These are phyloP conservation scores for Tricholoma saponaceum DNA, from an alignment of 768 basidiomycete species.

Conservation along the genomic window DNA sequence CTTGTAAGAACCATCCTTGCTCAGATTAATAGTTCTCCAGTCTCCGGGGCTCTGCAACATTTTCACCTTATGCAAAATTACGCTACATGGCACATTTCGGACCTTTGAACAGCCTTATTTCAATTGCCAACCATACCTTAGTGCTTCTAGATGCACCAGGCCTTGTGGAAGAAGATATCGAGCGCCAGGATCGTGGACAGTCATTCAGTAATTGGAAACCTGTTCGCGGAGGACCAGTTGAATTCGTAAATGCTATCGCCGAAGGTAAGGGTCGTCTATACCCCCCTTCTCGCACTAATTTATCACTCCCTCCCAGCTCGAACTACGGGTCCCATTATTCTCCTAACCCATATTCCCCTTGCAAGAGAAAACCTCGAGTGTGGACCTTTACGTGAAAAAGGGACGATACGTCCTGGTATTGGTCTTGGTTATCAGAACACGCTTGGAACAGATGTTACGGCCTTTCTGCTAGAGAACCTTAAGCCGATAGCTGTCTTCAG, in stretches of 20 bases:
- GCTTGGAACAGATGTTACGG: constrained; percentile 61
- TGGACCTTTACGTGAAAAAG: constrained; percentile 74
- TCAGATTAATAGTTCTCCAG: constrained; percentile 28
- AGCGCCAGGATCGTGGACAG: constrained; percentile 38
- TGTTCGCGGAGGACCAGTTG: constrained; percentile 44
- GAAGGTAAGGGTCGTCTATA: constrained; percentile 24
- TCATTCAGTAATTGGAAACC: constrained; percentile 45
- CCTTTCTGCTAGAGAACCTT: constrained; percentile 61
- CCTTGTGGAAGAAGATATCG: constrained; percentile 69
- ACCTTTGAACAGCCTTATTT: constrained; percentile 56
- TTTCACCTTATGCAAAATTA: constrained; percentile 40
- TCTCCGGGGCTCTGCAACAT: constrained; percentile 39
- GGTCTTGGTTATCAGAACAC: constrained; percentile 86
- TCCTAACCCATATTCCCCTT: constrained; percentile 90
- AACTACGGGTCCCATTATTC: constrained; percentile 47
- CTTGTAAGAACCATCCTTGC: neutral
- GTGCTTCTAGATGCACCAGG: constrained; percentile 71
- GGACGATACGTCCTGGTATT: constrained; percentile 65
- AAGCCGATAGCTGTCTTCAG: constrained; percentile 74
- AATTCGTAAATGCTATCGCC: constrained; percentile 45
- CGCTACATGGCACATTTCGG: constrained; percentile 81
- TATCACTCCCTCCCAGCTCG: constrained; percentile 19
- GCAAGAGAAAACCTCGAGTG: constrained; percentile 68
- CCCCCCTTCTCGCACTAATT: neutral
- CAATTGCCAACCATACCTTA: constrained; percentile 68